Evolutionary conservation across 2,329 filamentous ascomycete species (phyloP), one percentile per base, ranked within the genome.

Genomic region (Nigrospora sphaerica): DNA sequence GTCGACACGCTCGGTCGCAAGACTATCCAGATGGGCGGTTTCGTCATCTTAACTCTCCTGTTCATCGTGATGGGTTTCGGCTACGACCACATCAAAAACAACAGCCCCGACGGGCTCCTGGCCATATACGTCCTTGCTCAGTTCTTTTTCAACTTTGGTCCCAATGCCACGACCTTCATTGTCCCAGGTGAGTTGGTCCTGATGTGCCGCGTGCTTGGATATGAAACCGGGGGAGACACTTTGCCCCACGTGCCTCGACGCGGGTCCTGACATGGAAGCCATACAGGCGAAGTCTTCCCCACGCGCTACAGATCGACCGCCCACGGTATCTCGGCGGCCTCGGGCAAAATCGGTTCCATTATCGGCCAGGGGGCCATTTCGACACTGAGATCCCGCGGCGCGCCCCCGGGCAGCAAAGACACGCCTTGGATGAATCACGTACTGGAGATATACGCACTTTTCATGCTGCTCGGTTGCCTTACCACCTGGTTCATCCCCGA

Each of bases 1-100:
- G 79, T 89, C 47, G 86, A 92, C 65, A 86, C 76, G 2, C 57
- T 90, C 13, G 87, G 86, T 45, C 84, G 87, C 58, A 90, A 88
- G 71, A 79, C 85, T 2, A 88, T 92, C 47, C 88, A 88, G 67
- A 66, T 86, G 46, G 74, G 71, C 49, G 81, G 80, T 23, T 85
- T 84, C 62, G 62, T 68, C 43, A 74, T 84, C 46, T 65, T 85
- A 9, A 83, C 80, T 9, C 67, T 80, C 38, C 69, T 85, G 17
- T 64, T 59, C 64, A 66, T 80, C 47, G 63, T 78, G 51, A 83
- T 84, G 68, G 81, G 81, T 23, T 83, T 83, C 51, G 78, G 71
- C 12, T 84, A 81, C 66, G 60, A 77, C 56, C 63, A 74, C 39
- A 64, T 81, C 16, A 9, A 13, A 4, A 42, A 19, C 6, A 37